Evolutionary conservation across 768 basidiomycete genomes (phyloP), one percentile per base, ranked within the genome.

Genomic region (Hygrocybe punicea): DNA sequence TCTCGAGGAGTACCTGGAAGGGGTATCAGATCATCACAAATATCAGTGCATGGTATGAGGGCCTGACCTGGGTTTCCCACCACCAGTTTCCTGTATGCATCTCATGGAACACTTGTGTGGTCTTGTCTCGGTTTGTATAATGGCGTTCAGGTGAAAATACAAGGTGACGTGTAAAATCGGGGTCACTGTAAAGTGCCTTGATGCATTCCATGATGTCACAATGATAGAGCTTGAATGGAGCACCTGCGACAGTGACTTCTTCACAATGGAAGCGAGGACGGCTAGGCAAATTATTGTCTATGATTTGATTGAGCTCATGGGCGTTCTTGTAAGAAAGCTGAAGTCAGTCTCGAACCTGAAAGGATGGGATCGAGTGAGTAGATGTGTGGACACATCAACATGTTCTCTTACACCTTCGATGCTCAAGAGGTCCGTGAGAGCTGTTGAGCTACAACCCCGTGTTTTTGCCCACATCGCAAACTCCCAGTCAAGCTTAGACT

Each of bases 51-150:
- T 71, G 67, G 51, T 62, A 62, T 1, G 57, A 44, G 39, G 72
- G n/a, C n/a, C 64, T 0, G 59, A 79, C 80, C 69, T 81, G 81
- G 2, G 71, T 75, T 10, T 49, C 47, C 79, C 79, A 81, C 81
- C 80, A 81, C 81, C 81, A 83, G 47, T 73, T 69, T 0, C 76
- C 78, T 0, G 78, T 81, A 35, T 79, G 68, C 71, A 81, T 73
- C 40, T 81, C 78, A 59, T 71, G 65, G 47, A 63, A 76, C 0
- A 78, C 13, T 69, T 68, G 45, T 61, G 53, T 8, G 51, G 35
- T 51, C 74, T 68, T 0, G 4, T 16, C 29, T 1, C 2, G 13
- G 21, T 52, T 39, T 8, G 29, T 33, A 24, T 52, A 57, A 14
- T 51, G 47, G 1, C 35, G 56, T 33, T 60, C 57, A 6, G 59